A percentile compares a stretch with the other conserved stretches of the same genome.
Conservation (phyloP, 140 eudicot species). For the Ambrosia hybrid region DNA sequence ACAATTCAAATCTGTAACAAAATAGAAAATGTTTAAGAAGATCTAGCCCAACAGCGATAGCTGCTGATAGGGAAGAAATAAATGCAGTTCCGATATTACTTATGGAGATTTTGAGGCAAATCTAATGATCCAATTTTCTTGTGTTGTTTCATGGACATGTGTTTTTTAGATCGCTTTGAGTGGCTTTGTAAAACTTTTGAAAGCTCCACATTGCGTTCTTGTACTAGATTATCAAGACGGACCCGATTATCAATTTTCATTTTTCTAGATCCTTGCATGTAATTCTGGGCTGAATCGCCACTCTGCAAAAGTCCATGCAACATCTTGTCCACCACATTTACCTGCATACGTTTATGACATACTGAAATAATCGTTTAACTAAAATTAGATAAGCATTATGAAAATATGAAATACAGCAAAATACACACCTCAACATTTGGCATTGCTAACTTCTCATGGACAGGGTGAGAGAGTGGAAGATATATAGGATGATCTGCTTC, state of each 20-base stretch:
- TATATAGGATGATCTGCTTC: constrained; percentile 63
- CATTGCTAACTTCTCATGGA: constrained; percentile 61
- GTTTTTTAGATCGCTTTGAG: constrained; percentile 81
- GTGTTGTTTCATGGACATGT: constrained; percentile 77
- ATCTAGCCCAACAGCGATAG: background rate
- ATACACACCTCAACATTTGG: constrained; percentile 37
- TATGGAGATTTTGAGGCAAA: constrained; percentile 57
- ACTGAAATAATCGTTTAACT: background rate
- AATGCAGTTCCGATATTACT: constrained; percentile 37
- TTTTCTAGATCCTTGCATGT: constrained; percentile 65
- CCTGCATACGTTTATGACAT: constrained; percentile 40
- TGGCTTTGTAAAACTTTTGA: constrained; percentile 42
- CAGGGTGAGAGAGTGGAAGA: constrained; percentile 55
- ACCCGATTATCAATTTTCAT: constrained; percentile 64
- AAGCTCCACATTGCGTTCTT: constrained; percentile 40
- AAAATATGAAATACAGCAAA: background rate
- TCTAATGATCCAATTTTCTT: constrained; percentile 62
- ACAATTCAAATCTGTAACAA: constrained; percentile 57
- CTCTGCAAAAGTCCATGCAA: constrained; percentile 73
- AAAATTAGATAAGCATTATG: constrained; percentile 3
- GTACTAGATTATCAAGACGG: constrained; percentile 78
- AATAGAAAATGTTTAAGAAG: constrained; percentile 8
- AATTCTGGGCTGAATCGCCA: constrained; percentile 79
- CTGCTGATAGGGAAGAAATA: background rate
- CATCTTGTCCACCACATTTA: constrained; percentile 43